Percentiles rank a stretch among this genome's conserved stretches.
Conservation (phyloP, 106 monocot species). For the Acanthochlamys bracteata region DNA sequence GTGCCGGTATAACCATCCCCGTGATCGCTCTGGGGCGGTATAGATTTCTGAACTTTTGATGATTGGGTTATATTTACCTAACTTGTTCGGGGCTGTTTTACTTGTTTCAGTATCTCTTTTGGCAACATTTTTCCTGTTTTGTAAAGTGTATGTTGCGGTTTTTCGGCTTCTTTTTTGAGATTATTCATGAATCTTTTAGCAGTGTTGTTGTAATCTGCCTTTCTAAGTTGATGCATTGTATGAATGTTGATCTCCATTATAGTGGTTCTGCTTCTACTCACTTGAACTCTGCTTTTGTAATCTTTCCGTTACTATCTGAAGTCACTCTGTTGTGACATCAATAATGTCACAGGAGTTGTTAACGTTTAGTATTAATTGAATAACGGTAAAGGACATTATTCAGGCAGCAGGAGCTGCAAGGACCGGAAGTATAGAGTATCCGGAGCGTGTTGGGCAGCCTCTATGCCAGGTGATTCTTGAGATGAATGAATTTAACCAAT, state of each 20-base stretch:
- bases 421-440: constrained; percentile 32
- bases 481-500: background rate
- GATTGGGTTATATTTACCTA: background rate
- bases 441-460: constrained; percentile 49
- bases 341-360: background rate
- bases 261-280: background rate
- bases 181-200: no score
- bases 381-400: background rate
- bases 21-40: constrained; percentile 29
- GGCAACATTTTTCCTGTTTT: no score
- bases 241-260: background rate
- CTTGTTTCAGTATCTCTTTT: no score
- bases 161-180: no score
- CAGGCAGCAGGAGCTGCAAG: constrained; percentile 31
- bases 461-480: constrained; percentile 41
- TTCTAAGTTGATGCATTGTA: background rate
- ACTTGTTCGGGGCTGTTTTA: background rate
- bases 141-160: no score
- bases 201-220: no score
- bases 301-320: background rate
- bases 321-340: background rate
- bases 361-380: background rate
- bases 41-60: background rate
- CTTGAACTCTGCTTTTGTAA: background rate
- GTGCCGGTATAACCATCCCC: constrained; percentile 91